Percentiles rank a stretch among this genome's conserved stretches.
These are phyloP conservation scores for Solanum paucissectum DNA, from an alignment of 257 asterid species.

Conservation along the genomic window DNA sequence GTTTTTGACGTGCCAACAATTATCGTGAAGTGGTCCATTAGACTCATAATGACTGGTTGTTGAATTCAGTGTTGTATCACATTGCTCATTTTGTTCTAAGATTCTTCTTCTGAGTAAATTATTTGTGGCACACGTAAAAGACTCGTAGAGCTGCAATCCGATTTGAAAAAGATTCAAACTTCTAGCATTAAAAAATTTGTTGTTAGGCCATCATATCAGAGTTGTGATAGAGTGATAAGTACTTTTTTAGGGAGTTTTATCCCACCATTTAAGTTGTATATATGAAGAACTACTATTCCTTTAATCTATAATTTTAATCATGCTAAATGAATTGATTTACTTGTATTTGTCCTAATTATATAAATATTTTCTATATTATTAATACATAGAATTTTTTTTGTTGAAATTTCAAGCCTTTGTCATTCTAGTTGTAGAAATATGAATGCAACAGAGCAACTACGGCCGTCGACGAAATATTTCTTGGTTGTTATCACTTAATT, in stretches of 20 bases:
- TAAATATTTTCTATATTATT: neutral
- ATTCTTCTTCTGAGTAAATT: neutral
- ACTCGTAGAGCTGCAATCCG: neutral
- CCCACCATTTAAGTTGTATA: neutral
- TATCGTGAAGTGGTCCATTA: neutral
- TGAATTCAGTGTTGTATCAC: slow-evolving; percentile 4
- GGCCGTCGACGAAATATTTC: neutral
- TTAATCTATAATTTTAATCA: no score
- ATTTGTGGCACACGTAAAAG: neutral
- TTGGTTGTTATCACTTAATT: neutral
- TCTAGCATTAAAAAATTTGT: neutral
- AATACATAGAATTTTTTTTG: neutral
- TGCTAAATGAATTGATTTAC: neutral
- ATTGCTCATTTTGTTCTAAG: neutral
- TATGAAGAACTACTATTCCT: neutral
- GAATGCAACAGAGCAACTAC: neutral
- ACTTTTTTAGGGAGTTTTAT: no score
- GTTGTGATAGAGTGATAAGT: neutral
- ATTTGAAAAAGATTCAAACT: neutral
- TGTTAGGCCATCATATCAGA: neutral
- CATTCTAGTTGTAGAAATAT: neutral
- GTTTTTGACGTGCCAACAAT: slow-evolving; percentile 37
- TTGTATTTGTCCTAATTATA: neutral
- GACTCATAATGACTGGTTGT: slow-evolving; percentile 11
- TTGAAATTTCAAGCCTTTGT: neutral